These are phyloP conservation scores for Astragalus membranaceus DNA, from an alignment of 306 rosid species.

Conservation along the genomic window DNA sequence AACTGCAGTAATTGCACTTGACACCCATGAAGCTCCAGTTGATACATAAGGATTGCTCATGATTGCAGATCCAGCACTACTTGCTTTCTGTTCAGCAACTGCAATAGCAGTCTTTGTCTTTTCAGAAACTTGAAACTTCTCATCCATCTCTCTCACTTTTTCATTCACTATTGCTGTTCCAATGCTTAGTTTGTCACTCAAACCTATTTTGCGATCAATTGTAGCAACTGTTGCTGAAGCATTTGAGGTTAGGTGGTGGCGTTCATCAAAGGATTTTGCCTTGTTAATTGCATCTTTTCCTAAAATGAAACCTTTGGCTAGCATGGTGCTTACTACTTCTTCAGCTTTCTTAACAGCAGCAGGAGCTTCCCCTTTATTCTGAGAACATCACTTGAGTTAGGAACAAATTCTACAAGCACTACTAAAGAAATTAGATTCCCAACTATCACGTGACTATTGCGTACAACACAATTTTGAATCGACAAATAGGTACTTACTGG, in stretches of 20 bases:
- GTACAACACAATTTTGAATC: not conserved
- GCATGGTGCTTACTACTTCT: conserved; percentile 75
- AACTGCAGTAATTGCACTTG: conserved; percentile 44
- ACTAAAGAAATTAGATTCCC: not conserved
- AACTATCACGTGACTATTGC: too few relatives aligned
- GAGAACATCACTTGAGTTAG: not conserved
- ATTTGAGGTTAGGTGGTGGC: conserved; percentile 46
- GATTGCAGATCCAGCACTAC: conserved; percentile 51
- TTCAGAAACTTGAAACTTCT: conserved; percentile 40
- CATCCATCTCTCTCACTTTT: conserved; percentile 65
- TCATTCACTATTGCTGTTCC: conserved; percentile 56
- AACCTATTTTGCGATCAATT: conserved; percentile 49
- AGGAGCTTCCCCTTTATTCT: conserved; percentile 32
- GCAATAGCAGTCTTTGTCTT: conserved; percentile 53
- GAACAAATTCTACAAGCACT: not conserved
- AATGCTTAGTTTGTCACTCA: conserved; percentile 46
- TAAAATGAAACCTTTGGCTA: conserved; percentile 62
- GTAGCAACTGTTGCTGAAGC: conserved; percentile 63
- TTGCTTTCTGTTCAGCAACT: conserved; percentile 66
- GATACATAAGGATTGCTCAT: conserved; percentile 51
- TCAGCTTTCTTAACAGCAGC: conserved; percentile 53
- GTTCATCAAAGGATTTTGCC: conserved; percentile 65
- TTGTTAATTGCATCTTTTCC: conserved; percentile 67
- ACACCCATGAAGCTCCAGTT: conserved; percentile 62
- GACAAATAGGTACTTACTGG: conserved; percentile 33